A percentile compares a stretch with the other conserved stretches of the same genome.
Conservation (phyloP, 192 early-diverging fungal genomes). For the Gamsiella multidivaricata region DNA sequence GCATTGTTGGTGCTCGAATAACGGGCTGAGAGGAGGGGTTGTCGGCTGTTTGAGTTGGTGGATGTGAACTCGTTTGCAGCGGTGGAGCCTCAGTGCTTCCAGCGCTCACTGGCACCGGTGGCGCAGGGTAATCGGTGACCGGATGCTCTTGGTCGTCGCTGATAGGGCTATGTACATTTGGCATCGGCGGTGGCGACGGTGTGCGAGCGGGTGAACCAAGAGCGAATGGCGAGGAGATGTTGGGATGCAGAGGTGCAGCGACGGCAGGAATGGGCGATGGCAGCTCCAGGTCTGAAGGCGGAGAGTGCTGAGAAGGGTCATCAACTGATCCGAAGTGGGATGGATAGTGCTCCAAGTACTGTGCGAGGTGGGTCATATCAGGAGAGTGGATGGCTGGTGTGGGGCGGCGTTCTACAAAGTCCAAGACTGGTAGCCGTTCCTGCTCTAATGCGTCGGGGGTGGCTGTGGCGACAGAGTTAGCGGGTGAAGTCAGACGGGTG, state of each 20-base stretch:
- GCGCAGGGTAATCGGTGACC: not conserved
- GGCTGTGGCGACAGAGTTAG: constrained; percentile 19
- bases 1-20: not conserved
- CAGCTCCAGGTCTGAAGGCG: constrained; percentile 2
- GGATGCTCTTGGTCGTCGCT: not conserved
- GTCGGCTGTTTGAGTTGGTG: too few relatives aligned
- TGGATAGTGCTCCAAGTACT: constrained; percentile 5
- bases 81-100: too few relatives aligned
- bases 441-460: constrained; percentile 30
- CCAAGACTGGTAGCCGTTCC: constrained; percentile 4
- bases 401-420: not conserved
- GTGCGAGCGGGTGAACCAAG: constrained; percentile 1
- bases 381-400: constrained; percentile 28
- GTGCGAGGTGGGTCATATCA: constrained; percentile 4
- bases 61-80: not conserved
- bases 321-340: not conserved
- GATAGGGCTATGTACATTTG: not conserved
- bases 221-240: constrained; percentile 5
- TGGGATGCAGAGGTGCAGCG: not conserved
- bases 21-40: too few relatives aligned
- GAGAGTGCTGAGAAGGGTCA: not conserved
- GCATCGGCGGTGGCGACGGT: not conserved
- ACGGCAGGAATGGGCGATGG: constrained; percentile 6
- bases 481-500: not conserved
- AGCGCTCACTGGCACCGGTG: constrained; percentile 1